Evolutionary conservation across 2,329 filamentous ascomycete genomes (phyloP).

Genomic region (Scedosporium boydii): DNA sequence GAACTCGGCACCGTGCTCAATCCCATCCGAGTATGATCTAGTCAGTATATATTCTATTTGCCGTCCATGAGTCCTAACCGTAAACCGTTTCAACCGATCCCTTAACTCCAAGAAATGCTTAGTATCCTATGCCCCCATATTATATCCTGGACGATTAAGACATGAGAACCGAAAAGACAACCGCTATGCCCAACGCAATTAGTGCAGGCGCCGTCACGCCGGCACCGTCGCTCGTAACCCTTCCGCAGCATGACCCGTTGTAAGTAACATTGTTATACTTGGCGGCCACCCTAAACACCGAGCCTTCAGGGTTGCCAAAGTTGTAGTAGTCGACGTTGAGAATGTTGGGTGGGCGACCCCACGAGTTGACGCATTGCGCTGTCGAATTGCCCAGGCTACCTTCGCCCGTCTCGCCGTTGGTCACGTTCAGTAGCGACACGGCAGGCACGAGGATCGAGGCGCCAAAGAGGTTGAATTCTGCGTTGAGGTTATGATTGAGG

Average conservation of each 20-base stretch:
- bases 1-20: neutral
- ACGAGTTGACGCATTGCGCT: constrained; percentile 50
- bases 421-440: constrained; percentile 57
- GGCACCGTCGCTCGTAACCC: constrained; percentile 15
- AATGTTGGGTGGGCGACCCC: constrained; percentile 65
- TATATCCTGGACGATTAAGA: neutral
- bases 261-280: constrained; percentile 65
- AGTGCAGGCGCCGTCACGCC: neutral
- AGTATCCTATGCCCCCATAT: neutral
- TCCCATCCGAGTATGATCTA: neutral
- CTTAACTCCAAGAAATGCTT: neutral
- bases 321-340: constrained; percentile 84
- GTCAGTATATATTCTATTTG: neutral
- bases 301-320: constrained; percentile 47
- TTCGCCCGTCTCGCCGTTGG: constrained; percentile 55
- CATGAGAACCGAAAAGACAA: constrained; percentile 8
- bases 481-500: constrained; percentile 86
- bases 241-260: constrained; percentile 47
- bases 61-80: neutral
- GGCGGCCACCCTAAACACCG: constrained; percentile 67
- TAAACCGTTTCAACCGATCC: neutral
- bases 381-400: constrained; percentile 59
- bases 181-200: constrained; percentile 1
- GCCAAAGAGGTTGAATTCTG: constrained; percentile 59
- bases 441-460: constrained; percentile 61